Conservation (phyloP, 495 filamentous ascomycete genomes). For the Collariella sp. region DNA sequence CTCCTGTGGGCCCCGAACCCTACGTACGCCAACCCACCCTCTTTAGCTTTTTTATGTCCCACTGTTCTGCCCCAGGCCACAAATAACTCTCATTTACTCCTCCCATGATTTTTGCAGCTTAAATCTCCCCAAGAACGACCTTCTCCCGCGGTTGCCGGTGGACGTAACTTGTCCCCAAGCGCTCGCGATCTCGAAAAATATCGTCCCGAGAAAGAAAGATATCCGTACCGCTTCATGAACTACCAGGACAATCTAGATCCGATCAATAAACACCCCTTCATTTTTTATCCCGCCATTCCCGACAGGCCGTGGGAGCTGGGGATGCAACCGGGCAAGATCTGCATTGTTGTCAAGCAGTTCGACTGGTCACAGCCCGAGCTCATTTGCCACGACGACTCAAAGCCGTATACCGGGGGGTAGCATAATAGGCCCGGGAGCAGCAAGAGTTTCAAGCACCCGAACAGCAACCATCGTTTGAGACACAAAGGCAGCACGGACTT, state of each 20-base stretch:
- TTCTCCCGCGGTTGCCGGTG: neutral
- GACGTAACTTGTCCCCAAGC: neutral
- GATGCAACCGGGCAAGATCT: no score
- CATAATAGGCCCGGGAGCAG: no score
- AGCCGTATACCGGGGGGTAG: no score
- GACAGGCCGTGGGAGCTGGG: neutral
- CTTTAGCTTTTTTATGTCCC: no score
- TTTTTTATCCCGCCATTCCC: neutral
- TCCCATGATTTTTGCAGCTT: neutral
- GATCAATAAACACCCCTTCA: neutral
- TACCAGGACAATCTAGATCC: neutral
- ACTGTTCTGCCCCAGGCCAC: neutral
- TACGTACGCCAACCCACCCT: no score
- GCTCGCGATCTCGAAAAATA: neutral
- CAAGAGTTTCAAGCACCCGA: no score
- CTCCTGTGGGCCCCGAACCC: no score
- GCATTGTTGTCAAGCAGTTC: no score
- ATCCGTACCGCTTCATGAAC: conserved; percentile 1
- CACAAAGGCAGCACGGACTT: no score
- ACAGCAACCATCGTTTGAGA: no score
- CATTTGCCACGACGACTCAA: no score
- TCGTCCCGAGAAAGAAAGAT: neutral
- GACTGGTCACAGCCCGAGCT: no score
- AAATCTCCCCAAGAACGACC: neutral
- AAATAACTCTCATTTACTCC: neutral